Evolutionary conservation across 495 filamentous ascomycete species (phyloP).

Genomic region (Aspergillus panamensis): DNA sequence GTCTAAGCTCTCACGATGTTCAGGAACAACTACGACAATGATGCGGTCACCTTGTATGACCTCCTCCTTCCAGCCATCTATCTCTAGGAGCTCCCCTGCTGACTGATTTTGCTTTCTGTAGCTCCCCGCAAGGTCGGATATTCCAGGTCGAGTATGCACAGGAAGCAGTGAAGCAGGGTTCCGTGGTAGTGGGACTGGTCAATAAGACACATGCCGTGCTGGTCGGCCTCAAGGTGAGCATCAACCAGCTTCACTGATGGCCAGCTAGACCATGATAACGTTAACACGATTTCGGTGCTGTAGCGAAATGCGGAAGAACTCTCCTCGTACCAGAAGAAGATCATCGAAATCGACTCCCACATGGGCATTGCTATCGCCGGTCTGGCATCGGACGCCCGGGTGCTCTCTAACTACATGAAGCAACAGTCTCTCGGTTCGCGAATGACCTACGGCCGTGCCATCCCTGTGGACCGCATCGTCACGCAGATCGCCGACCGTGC

Average conservation of each 20-base stretch:
- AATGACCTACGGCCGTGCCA: constrained; percentile 90
- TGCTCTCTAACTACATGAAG: constrained; percentile 99
- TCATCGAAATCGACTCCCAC: constrained; percentile 94
- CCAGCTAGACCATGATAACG: background rate
- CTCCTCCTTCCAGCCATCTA: constrained; percentile 28
- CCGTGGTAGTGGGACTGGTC: constrained; percentile 91
- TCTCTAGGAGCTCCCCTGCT: constrained; percentile 16
- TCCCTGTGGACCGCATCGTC: constrained; percentile 83
- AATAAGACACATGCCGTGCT: constrained; percentile 98
- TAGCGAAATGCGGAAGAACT: constrained; percentile 99
- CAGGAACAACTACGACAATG: constrained; percentile 99
- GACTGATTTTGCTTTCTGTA: constrained; percentile 35
- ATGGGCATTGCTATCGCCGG: constrained; percentile 94
- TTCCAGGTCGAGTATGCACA: constrained; percentile 99
- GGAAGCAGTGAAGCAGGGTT: constrained; percentile 98
- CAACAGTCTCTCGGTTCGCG: constrained; percentile 93
- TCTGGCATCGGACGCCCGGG: constrained; percentile 94
- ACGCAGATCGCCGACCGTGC: constrained; percentile 91
- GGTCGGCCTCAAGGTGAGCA: constrained; percentile 88
- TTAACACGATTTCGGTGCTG: background rate
- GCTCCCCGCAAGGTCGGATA: constrained; percentile 98
- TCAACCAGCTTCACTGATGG: background rate
- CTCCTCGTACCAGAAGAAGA: constrained; percentile 99
- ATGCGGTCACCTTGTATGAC: constrained; percentile 96
- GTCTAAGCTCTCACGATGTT: constrained; percentile 65